phyloP scores from a whole-genome alignment of 1,139 yeast species.

The Geotrichum cucujoidarum region DNA sequence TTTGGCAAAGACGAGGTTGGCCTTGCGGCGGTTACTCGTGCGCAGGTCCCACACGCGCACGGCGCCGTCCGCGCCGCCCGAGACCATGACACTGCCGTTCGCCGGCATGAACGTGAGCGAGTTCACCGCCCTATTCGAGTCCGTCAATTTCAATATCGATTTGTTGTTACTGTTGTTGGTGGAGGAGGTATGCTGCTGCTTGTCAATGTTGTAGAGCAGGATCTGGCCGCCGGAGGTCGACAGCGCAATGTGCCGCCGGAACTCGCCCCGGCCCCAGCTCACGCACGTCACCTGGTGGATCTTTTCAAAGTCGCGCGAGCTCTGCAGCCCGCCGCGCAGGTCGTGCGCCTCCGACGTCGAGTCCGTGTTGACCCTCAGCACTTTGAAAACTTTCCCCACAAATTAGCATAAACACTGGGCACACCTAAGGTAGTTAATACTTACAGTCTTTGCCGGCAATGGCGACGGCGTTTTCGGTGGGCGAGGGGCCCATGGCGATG shows the following conservation, averaged over 20 bases:
- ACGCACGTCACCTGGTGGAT: slow-evolving; percentile 35
- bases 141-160: slow-evolving; percentile 44
- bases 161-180: slow-evolving; percentile 23
- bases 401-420: background rate
- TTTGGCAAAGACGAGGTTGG: slow-evolving; percentile 47
- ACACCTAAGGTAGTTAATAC: background rate
- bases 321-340: slow-evolving; percentile 24
- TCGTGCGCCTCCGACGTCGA: slow-evolving; percentile 24
- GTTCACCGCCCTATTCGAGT: slow-evolving; percentile 78
- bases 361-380: slow-evolving; percentile 27
- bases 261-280: slow-evolving; percentile 36
- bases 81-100: slow-evolving; percentile 57
- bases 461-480: slow-evolving; percentile 31
- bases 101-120: slow-evolving; percentile 65
- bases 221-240: slow-evolving; percentile 37
- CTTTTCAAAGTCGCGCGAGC: slow-evolving; percentile 31
- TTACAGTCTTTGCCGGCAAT: slow-evolving; percentile 33
- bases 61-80: slow-evolving; percentile 90
- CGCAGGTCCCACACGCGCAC: slow-evolving; percentile 87
- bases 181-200: slow-evolving; percentile 24
- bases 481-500: slow-evolving; percentile 33
- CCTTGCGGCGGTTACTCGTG: slow-evolving; percentile 44
- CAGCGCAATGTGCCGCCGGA: slow-evolving; percentile 29
- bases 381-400: slow-evolving; percentile 33
- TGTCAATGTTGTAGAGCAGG: slow-evolving; percentile 44